A percentile compares a stretch with the other conserved stretches of the same genome.
Conservation (phyloP, 257 asterid species). For the Rauvolfia tetraphylla region DNA sequence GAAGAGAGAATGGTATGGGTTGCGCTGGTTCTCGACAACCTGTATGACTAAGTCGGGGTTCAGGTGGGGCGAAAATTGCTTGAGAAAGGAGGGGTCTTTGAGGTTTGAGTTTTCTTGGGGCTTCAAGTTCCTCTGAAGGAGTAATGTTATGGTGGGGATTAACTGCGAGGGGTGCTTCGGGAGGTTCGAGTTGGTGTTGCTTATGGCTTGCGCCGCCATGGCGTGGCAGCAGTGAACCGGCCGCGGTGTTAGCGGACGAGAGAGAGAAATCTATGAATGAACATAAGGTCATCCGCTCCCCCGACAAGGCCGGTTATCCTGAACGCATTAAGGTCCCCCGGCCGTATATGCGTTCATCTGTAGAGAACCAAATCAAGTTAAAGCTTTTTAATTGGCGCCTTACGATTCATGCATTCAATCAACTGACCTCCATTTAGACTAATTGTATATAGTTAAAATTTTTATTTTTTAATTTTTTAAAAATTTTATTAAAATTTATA, state of each 20-base stretch:
- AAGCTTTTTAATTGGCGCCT: no score
- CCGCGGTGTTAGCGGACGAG: not conserved
- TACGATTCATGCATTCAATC: no score
- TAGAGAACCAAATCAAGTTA: no score
- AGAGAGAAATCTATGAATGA: not conserved
- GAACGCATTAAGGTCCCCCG: no score
- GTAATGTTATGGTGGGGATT: constrained; percentile 26
- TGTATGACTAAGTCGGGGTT: constrained; percentile 31
- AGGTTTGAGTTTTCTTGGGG: constrained; percentile 19
- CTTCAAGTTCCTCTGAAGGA: constrained; percentile 32
- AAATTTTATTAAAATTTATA: no score
- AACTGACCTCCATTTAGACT: no score
- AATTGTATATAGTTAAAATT: no score
- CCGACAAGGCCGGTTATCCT: not conserved
- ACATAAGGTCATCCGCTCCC: not conserved
- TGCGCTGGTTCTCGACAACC: constrained; percentile 27
- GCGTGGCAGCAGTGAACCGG: not conserved
- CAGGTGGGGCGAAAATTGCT: constrained; percentile 37
- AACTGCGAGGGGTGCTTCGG: constrained; percentile 2
- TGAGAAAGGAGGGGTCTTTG: constrained; percentile 30
- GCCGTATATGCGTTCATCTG: no score
- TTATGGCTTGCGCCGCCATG: constrained; percentile 4
- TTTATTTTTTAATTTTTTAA: no score
- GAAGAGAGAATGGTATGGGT: constrained; percentile 45
- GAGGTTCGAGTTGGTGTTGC: constrained; percentile 13